Percentiles rank a stretch among this genome's conserved stretches.
phyloP scores from a whole-genome alignment of 139 green algal species.

The Spirogloea muscicola region DNA sequence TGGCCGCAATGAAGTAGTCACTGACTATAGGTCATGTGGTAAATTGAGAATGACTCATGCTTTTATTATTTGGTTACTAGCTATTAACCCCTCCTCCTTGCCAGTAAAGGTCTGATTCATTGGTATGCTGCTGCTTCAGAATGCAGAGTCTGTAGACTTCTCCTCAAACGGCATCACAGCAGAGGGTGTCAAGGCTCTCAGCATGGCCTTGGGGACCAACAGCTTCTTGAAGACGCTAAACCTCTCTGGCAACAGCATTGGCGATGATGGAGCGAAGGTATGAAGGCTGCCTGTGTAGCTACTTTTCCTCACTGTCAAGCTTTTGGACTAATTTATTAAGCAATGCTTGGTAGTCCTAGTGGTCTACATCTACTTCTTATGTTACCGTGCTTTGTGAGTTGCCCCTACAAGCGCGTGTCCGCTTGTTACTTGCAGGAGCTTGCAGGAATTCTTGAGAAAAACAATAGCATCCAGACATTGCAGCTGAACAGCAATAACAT shows the following conservation, averaged over 20 bases:
- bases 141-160: conserved; percentile 65
- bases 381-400: no score
- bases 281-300: no score
- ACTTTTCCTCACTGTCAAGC: no score
- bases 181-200: conserved; percentile 64
- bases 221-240: conserved; percentile 39
- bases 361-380: no score
- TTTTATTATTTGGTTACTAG: background rate
- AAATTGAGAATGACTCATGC: no score
- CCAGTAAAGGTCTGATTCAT: background rate
- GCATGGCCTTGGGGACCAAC: conserved; percentile 53
- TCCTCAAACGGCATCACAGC: conserved; percentile 84
- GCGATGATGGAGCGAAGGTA: conserved; percentile 51
- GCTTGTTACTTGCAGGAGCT: background rate
- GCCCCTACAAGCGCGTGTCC: no score
- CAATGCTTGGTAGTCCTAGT: no score
- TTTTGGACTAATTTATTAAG: no score
- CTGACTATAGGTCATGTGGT: no score
- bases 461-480: conserved; percentile 41
- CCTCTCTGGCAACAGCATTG: conserved; percentile 53
- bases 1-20: no score
- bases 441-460: conserved; percentile 15
- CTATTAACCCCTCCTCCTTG: background rate
- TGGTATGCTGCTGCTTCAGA: background rate
- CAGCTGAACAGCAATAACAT: conserved; percentile 52